A percentile compares a stretch with the other conserved stretches of the same genome.
These are phyloP conservation scores for Yamadazyma triangularis DNA, from an alignment of 1,139 yeast species.

Conservation along the genomic window DNA sequence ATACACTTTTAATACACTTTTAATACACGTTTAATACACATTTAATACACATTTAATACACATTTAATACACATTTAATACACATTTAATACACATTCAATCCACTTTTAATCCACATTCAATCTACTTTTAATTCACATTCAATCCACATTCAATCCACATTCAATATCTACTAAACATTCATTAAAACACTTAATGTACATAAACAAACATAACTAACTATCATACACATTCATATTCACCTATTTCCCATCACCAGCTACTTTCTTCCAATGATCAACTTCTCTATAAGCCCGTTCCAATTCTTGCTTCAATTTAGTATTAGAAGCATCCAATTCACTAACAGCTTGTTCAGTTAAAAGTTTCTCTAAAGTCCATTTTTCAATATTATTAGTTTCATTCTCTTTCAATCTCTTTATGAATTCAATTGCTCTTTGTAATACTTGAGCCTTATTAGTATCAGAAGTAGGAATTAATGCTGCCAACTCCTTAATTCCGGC, in stretches of 20 bases:
- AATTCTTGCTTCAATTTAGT: slow-evolving; percentile 22
- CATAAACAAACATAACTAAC: slow-evolving; percentile 1
- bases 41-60: no score
- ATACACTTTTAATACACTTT: no score
- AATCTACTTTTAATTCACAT: no score
- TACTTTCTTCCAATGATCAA: slow-evolving; percentile 70
- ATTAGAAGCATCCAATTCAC: slow-evolving; percentile 30
- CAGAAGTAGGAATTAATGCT: slow-evolving; percentile 78
- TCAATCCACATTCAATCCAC: no score
- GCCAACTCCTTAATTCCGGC: slow-evolving; percentile 84
- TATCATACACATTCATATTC: not conserved
- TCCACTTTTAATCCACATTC: not conserved
- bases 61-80: not conserved
- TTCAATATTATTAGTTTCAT: slow-evolving; percentile 82
- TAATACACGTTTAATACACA: no score
- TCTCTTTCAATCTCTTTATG: slow-evolving; percentile 81
- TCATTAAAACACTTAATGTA: slow-evolving; percentile 1
- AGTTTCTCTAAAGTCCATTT: slow-evolving; percentile 93
- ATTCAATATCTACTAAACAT: no score
- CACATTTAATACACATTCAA: not conserved
- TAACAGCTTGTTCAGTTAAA: slow-evolving; percentile 84
- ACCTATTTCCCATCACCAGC: slow-evolving; percentile 18
- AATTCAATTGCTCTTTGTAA: slow-evolving; percentile 85
- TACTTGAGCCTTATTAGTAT: slow-evolving; percentile 88
- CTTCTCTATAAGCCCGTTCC: slow-evolving; percentile 90